These are phyloP conservation scores for Dactylis glomerata DNA, from an alignment of 176 grass and related monocot species.

Conservation along the genomic window DNA sequence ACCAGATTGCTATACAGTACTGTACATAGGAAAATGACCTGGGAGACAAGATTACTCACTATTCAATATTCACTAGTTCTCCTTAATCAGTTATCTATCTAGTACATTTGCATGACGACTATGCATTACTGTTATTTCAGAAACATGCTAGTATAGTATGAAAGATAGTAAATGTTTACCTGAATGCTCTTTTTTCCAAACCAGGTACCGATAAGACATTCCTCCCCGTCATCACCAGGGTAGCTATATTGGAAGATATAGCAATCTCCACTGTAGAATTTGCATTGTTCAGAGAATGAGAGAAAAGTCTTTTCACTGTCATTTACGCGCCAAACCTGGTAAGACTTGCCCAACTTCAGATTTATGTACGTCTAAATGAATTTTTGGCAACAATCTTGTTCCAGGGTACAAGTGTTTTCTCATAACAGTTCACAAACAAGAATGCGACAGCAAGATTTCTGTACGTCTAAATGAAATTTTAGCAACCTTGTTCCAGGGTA, in stretches of 20 bases:
- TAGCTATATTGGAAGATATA: constrained; percentile 98
- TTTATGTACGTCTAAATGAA: constrained; percentile 5
- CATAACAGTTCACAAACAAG: too few species aligned
- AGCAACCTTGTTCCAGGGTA: constrained; percentile 10
- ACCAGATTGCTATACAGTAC: neutral
- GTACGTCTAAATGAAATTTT: constrained; percentile 2
- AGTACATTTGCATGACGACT: neutral
- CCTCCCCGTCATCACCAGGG: constrained; percentile 78
- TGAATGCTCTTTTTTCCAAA: constrained; percentile 85
- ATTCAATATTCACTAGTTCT: neutral
- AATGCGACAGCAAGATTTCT: too few species aligned
- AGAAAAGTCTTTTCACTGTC: constrained; percentile 76
- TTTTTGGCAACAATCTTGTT: constrained; percentile 15
- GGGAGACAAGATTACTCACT: neutral
- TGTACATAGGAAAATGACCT: neutral
- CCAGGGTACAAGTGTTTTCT: constrained; percentile 2
- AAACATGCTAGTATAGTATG: constrained; percentile 5
- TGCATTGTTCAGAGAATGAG: constrained; percentile 89
- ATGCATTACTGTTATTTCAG: constrained; percentile 23
- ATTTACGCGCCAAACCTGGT: constrained; percentile 89
- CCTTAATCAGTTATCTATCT: neutral
- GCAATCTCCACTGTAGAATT: constrained; percentile 97
- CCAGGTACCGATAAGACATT: constrained; percentile 93
- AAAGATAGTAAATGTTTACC: constrained; percentile 45
- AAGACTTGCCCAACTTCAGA: constrained; percentile 27